Base-by-base conservation (phyloP, 2,329 filamentous ascomycete species). In the Daldinia eschscholtzii region DNA sequence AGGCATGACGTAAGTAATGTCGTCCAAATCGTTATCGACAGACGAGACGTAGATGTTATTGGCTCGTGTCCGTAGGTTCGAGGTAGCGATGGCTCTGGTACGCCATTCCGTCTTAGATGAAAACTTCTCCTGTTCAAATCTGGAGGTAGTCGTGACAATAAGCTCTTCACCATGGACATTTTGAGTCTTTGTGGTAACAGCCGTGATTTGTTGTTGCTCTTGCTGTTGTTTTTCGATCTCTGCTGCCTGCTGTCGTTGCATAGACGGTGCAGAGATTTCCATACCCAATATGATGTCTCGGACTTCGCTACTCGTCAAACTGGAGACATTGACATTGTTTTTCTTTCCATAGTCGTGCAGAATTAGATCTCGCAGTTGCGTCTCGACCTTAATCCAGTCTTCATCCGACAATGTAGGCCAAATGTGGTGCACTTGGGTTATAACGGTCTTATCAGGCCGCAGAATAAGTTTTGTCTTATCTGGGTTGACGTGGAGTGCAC, bases 361-460 rank as follows among this genome's bases (percentile, higher is more conserved):
- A 76, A 99, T 99, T 72, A 99, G 84, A 84, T 99, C 96, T 80
- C 96, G 91, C 46, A 99, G 85, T 78, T 97, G 93, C 52, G 94
- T 94, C 85, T 99, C 96, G n/a, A 99, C 93, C 88, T 98, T 98
- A 82, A 99, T 96, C 96, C 96, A 99, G 71, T 97, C 94, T 75
- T 99, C 96, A 72, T 99, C 96, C 0, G 93, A 91, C 62, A 99
- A 84, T 0, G 93, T 91, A 0, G 96, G 96, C 96, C 96, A 99
- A 79, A 99, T 99, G 80, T 99, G 96, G 82, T 99, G 96, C 77
- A 98, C 94, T 75, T 98, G 94, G 0, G 96, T 99, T 76, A 99
- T 97, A 72, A 99, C 94, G 1, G 91, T 97, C 89, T 98, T 98
- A 84, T 99, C 96, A 0, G 97, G 96, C 57, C 96, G 91, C 46